Base-by-base conservation (phyloP, 1,284 basidiomycete species). In the Ganoderma boninense region DNA sequence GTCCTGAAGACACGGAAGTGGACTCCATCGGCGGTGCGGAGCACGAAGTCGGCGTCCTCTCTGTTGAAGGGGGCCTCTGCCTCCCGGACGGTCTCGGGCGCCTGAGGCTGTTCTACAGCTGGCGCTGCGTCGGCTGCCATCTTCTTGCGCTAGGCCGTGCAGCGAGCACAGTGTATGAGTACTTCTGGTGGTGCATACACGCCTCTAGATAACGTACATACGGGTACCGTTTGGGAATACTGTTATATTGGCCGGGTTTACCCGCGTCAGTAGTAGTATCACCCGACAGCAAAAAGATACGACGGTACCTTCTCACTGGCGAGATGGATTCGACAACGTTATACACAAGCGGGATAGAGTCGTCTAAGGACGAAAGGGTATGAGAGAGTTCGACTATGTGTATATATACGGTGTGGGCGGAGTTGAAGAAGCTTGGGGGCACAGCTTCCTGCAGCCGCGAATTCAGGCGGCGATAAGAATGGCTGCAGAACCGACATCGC, bases 1-100 rank as follows among this genome's bases (percentile, higher is more conserved):
- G 60, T 56, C 11, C 68, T 42, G 54, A 69, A 70, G 23, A 74
- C 74, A 57, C 60, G 66, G 60, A 78, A 77, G 8, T 74, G 60
- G 40, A 73, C 66, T 10, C 46, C 11, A 29, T 77, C 74, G 2
- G 44, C 35, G 4, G 71, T 68, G 10, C 65, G 69, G 6, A 78
- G 56, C 7, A 74, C 64, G 38, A 73, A 23, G 42, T 78, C 76
- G 18, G 77, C 74, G 46, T 67, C 64, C 0, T 65, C 26, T 16
- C 46, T 69, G 65, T 74, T 42, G 68, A 75, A 77, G 0, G 80
- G 74, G 13, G 60, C 40, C 8, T 18, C 20, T 18, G 60, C 60
- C 40, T 43, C 60, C 60, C 60, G 35, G 40, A 29, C n/a, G 5
- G 38, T n/a, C 29, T 32, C 29, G 40, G 14, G 60, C 10, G 38